Evolutionary conservation across 2,329 filamentous ascomycete genomes (phyloP).

Genomic region (Fusarium sp.): DNA sequence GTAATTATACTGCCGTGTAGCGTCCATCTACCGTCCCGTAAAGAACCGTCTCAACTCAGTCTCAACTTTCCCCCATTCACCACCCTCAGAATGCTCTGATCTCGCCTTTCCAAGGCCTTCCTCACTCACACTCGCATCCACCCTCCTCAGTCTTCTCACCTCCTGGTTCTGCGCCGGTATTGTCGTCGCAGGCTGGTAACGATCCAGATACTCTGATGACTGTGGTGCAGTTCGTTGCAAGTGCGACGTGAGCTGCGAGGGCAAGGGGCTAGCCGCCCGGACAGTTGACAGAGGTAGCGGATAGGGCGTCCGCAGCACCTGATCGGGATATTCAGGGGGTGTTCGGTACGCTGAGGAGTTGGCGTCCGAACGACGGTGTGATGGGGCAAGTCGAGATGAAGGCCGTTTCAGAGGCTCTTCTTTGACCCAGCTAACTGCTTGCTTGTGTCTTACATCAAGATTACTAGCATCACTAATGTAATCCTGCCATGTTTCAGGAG

Average conservation of each 20-base stretch:
- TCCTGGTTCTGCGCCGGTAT: conserved; percentile 12
- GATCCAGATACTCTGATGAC: conserved; percentile 56
- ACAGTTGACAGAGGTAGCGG: conserved; percentile 35
- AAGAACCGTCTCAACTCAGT: conserved; percentile 48
- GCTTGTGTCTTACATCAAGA: conserved; percentile 31
- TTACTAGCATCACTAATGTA: conserved; percentile 7
- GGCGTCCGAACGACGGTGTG: conserved; percentile 39
- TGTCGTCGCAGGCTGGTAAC: conserved; percentile 48
- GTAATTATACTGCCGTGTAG: neutral
- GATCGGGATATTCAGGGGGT: conserved; percentile 50
- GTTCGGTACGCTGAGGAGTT: conserved; percentile 51
- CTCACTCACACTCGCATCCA: conserved; percentile 25
- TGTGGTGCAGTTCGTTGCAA: conserved; percentile 39
- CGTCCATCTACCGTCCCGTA: conserved; percentile 32
- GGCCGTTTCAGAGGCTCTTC: conserved; percentile 59
- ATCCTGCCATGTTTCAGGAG: conserved; percentile 2
- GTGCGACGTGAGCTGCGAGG: conserved; percentile 36
- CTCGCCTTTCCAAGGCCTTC: conserved; percentile 14
- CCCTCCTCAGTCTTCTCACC: conserved; percentile 27
- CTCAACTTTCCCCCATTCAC: conserved; percentile 43
- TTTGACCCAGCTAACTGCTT: conserved; percentile 48
- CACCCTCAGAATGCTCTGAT: conserved; percentile 14
- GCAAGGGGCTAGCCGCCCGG: conserved; percentile 32
- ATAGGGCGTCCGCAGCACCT: conserved; percentile 27
- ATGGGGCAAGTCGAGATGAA: conserved; percentile 52